These are phyloP conservation scores for Suaeda aralocaspica DNA, from an alignment of 148 eudicot species.

Conservation along the genomic window DNA sequence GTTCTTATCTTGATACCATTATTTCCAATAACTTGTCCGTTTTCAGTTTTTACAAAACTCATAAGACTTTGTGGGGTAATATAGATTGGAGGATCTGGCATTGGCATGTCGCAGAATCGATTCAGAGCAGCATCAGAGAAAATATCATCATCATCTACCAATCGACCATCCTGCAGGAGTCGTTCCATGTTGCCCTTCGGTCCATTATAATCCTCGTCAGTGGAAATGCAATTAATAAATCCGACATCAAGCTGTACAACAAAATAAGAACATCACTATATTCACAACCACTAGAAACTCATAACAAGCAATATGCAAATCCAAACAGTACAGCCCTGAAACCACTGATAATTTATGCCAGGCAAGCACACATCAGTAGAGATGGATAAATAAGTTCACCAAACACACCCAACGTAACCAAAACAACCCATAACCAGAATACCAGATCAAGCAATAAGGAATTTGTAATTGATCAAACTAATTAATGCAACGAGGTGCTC, in stretches of 20 bases:
- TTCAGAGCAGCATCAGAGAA: conserved; percentile 37
- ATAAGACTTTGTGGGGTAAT: background rate
- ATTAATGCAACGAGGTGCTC: background rate
- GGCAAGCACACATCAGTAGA: conserved; percentile 4
- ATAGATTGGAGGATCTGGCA: conserved; percentile 12
- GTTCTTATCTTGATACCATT: conserved; percentile 46
- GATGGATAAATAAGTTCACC: background rate
- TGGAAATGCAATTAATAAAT: conserved; percentile 14
- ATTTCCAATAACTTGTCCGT: conserved; percentile 22
- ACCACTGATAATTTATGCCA: background rate
- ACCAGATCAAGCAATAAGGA: background rate
- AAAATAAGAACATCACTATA: conserved; percentile 23
- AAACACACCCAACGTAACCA: conserved; percentile 4
- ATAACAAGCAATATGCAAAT: background rate
- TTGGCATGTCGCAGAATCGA: conserved; percentile 25
- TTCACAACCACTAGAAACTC: background rate
- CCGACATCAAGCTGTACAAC: conserved; percentile 32
- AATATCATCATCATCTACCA: conserved; percentile 24
- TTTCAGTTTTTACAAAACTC: conserved; percentile 10
- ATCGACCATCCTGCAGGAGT: background rate
- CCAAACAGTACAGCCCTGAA: background rate
- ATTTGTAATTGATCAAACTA: background rate
- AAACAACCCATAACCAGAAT: background rate
- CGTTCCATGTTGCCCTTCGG: conserved; percentile 10
- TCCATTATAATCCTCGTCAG: conserved; percentile 3